Evolutionary conservation across 164 flowering plant species (phyloP), one percentile per base, ranked within the genome.

Genomic region (Paratinospora sagittata): DNA sequence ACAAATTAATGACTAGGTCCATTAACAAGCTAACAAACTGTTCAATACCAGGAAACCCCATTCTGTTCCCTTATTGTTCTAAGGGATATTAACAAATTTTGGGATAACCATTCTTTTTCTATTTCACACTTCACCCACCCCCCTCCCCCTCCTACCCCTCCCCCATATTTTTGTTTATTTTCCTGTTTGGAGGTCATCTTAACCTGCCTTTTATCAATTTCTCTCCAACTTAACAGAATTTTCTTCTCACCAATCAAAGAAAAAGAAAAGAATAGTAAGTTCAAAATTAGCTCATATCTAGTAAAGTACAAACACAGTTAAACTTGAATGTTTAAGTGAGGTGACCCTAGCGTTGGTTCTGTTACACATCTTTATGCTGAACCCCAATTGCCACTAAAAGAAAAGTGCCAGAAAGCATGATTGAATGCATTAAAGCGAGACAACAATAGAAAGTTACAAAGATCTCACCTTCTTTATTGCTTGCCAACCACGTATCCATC

Each of bases 401-500:
- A n/a, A n/a, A n/a, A n/a, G n/a, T n/a, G n/a, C n/a, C n/a, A n/a
- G n/a, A n/a, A n/a, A n/a, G n/a, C n/a, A n/a, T 27, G 17, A 63
- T 6, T 33, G 1, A 64, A 64, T 64, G 33, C 55, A 67, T 3
- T 67, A 67, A 10, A 43, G 17, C 33, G 36, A 11, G 21, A 67
- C 47, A 41, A 41, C 26, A 24, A n/a, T 39, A 37, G 69, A 47
- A 69, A 36, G 43, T 21, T 11, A 36, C 12, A 11, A 58, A 27
- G 14, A 68, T 13, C 21, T 14, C 17, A 69, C 78, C 74, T 76
- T 82, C 45, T 80, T 82, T 60, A 78, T 82, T 65, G 85, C 83
- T 67, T 64, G 68, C 85, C 85, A 82, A 49, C 77, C 80, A 45
- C 74, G 76, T 36, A 72, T 75, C 85, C 85, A 82, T 61, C 77